phyloP scores from a whole-genome alignment of 2,329 filamentous ascomycete species.

The Fusarium sp. region DNA sequence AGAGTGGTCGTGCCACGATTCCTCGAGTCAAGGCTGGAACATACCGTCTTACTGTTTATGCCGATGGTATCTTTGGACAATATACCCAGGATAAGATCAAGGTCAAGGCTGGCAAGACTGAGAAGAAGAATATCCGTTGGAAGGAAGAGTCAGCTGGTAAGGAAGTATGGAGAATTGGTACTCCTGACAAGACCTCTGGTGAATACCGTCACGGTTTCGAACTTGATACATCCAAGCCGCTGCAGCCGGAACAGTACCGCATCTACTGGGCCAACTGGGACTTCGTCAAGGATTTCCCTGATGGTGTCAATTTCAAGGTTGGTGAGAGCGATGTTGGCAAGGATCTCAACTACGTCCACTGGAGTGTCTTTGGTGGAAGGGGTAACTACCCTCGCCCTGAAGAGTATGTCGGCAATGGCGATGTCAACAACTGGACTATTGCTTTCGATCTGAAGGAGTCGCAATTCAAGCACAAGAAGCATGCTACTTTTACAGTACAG shows the following conservation, averaged over 20 bases:
- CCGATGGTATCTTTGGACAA: conserved; percentile 70
- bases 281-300: conserved; percentile 68
- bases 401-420: conserved; percentile 56
- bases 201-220: conserved; percentile 70
- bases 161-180: conserved; percentile 72
- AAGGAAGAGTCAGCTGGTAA: conserved; percentile 64
- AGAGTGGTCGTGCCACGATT: conserved; percentile 62
- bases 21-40: conserved; percentile 65
- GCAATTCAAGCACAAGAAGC: conserved; percentile 54
- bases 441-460: conserved; percentile 59
- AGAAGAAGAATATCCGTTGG: conserved; percentile 59
- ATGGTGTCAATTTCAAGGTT: conserved; percentile 67
- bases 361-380: conserved; percentile 70
- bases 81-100: conserved; percentile 63
- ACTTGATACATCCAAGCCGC: conserved; percentile 59
- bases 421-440: conserved; percentile 70
- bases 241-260: conserved; percentile 66
- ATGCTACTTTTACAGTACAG: conserved; percentile 71
- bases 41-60: conserved; percentile 72
- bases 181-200: conserved; percentile 69
- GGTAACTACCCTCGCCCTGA: conserved; percentile 59
- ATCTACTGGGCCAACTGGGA: conserved; percentile 72
- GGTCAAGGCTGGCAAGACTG: conserved; percentile 53
- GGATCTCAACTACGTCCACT: conserved; percentile 74
- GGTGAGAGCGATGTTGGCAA: conserved; percentile 60